These are phyloP conservation scores for Tulasnella sp. DNA, from an alignment of 768 basidiomycete genomes.

Conservation along the genomic window DNA sequence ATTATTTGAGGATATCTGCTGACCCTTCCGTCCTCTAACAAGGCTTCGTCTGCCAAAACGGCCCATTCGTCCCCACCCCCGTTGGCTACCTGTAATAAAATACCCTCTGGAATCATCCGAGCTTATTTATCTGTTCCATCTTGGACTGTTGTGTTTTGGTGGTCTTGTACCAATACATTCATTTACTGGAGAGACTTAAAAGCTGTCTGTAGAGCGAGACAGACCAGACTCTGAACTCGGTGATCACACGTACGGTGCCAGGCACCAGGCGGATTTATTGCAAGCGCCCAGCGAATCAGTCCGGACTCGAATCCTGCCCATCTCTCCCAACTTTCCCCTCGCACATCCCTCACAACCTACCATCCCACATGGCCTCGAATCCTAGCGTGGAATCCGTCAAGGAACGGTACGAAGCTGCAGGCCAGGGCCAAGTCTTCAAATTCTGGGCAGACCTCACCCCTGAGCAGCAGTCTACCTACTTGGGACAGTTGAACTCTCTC, in stretches of 20 bases:
- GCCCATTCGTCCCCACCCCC: constrained; percentile 44
- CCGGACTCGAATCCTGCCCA: not conserved
- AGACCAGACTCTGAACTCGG: too few relatives aligned
- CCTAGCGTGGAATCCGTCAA: constrained; percentile 26
- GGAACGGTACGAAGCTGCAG: constrained; percentile 66
- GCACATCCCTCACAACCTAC: not conserved
- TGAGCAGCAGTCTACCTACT: constrained; percentile 59
- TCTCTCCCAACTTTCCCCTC: not conserved
- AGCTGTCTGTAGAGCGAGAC: not conserved
- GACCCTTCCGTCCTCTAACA: constrained; percentile 44
- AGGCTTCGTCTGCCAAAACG: constrained; percentile 52
- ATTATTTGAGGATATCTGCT: not conserved
- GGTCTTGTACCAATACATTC: constrained; percentile 15
- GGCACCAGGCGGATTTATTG: not conserved
- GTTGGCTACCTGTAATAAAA: constrained; percentile 35
- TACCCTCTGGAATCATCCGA: not conserved
- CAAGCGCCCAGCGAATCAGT: not conserved
- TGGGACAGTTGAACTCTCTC: constrained; percentile 69
- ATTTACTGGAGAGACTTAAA: not conserved
- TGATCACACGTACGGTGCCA: not conserved
- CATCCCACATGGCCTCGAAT: not conserved
- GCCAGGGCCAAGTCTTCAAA: constrained; percentile 83
- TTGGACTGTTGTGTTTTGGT: not conserved
- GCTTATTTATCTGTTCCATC: not conserved
- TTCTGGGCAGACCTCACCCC: constrained; percentile 76